phyloP scores from a whole-genome alignment of 257 asterid species.

The Solanum habrochaites region DNA sequence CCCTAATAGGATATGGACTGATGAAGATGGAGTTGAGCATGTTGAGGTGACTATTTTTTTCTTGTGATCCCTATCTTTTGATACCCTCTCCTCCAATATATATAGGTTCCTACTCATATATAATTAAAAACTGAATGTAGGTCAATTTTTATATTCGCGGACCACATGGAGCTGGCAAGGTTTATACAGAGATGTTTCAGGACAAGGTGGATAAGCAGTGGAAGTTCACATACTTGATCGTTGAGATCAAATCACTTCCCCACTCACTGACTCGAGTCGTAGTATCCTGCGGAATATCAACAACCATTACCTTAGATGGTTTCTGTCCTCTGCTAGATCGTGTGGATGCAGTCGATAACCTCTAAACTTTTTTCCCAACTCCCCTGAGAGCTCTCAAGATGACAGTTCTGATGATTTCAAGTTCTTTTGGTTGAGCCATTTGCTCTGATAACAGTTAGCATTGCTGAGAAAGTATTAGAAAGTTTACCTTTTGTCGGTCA shows the following conservation, averaged over 20 bases:
- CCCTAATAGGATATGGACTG: slow-evolving; percentile 70
- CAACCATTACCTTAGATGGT: background rate
- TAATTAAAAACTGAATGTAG: slow-evolving; percentile 14
- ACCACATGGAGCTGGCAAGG: slow-evolving; percentile 85
- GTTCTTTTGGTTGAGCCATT: background rate
- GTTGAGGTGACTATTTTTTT: slow-evolving; percentile 33
- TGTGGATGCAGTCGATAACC: background rate
- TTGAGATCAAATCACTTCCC: slow-evolving; percentile 62
- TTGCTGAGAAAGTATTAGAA: background rate
- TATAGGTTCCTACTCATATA: background rate
- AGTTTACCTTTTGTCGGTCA: background rate
- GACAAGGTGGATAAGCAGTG: slow-evolving; percentile 77
- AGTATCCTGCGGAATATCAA: slow-evolving; percentile 61
- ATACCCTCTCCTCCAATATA: background rate
- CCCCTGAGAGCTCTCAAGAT: background rate
- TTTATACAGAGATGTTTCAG: slow-evolving; percentile 80
- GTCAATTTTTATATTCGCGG: slow-evolving; percentile 88
- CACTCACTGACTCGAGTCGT: slow-evolving; percentile 83
- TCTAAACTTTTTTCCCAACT: background rate
- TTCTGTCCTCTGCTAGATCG: background rate
- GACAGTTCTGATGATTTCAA: background rate
- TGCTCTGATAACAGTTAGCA: background rate
- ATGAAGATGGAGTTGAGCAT: slow-evolving; percentile 84
- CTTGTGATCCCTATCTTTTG: background rate
- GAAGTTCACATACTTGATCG: slow-evolving; percentile 79